These are phyloP conservation scores for Sphagnum fallax DNA, from an alignment of 228 moss, liverwort and hornwort genomes.

Conservation along the genomic window DNA sequence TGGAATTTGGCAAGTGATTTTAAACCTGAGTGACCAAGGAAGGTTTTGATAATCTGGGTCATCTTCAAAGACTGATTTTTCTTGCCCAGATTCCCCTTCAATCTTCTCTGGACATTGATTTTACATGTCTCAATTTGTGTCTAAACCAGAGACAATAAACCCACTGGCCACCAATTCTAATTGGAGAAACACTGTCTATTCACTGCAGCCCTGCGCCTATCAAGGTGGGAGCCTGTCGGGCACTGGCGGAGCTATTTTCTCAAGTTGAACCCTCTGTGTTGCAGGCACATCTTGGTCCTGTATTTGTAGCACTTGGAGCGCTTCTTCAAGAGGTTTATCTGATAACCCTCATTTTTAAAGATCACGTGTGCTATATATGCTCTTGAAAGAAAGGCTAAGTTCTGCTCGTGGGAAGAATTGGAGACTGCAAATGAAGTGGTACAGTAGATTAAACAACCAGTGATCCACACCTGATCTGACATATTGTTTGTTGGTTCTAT, in stretches of 20 bases:
- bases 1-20: not conserved
- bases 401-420: too few relatives aligned
- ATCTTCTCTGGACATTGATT: not conserved
- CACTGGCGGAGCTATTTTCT: constrained; percentile 70
- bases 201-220: constrained; percentile 70
- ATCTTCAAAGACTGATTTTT: not conserved
- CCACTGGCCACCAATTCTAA: too few relatives aligned
- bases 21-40: not conserved
- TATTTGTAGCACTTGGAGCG: constrained; percentile 55
- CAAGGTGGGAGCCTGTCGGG: constrained; percentile 87
- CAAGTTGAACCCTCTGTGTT: constrained; percentile 49
- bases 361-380: too few relatives aligned
- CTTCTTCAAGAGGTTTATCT: constrained; percentile 66
- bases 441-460: too few relatives aligned
- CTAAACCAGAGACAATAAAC: too few relatives aligned
- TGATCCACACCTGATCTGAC: too few relatives aligned
- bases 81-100: not conserved
- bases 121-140: not conserved
- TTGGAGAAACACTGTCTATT: constrained; percentile 1
- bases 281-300: constrained; percentile 48
- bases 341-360: not conserved
- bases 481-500: too few relatives aligned
- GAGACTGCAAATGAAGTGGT: too few relatives aligned
- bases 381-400: too few relatives aligned
- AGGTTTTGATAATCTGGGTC: not conserved